Conservation (phyloP, 169 alveolate genomes). For the Eimeria praecox region DNA sequence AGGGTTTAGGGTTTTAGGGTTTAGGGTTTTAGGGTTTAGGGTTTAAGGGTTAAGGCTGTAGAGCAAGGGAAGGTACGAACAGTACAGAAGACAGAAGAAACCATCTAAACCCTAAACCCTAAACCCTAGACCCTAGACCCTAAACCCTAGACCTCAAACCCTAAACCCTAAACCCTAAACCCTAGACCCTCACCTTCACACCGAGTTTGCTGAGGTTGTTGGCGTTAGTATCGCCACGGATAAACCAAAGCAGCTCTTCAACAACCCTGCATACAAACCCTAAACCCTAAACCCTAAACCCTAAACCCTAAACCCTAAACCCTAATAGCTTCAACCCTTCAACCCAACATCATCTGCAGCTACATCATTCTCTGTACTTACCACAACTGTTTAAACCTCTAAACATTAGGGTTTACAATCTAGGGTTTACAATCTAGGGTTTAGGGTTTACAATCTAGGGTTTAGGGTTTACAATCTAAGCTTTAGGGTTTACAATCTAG, state of each 20-base stretch:
- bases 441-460: background rate
- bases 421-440: background rate
- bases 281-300: conserved; percentile 3
- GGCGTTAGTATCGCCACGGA: conserved; percentile 97
- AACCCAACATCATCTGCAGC: no score
- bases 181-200: conserved; percentile 86
- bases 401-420: background rate
- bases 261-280: conserved; percentile 84
- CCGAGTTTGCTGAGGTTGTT: conserved; percentile 94
- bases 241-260: conserved; percentile 98
- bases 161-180: conserved; percentile 1
- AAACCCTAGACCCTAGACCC: background rate
- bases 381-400: background rate
- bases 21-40: background rate
- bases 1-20: background rate
- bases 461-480: background rate
- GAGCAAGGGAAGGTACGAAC: background rate
- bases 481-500: conserved; percentile 1
- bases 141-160: background rate
- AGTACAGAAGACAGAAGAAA: no score
- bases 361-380: background rate
- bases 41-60: background rate
- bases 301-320: background rate
- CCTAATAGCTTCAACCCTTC: background rate
- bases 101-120: background rate